Percentiles rank a stretch among this genome's conserved stretches.
phyloP scores from a whole-genome alignment of 768 basidiomycete species.

The Peribolospora baueri region DNA sequence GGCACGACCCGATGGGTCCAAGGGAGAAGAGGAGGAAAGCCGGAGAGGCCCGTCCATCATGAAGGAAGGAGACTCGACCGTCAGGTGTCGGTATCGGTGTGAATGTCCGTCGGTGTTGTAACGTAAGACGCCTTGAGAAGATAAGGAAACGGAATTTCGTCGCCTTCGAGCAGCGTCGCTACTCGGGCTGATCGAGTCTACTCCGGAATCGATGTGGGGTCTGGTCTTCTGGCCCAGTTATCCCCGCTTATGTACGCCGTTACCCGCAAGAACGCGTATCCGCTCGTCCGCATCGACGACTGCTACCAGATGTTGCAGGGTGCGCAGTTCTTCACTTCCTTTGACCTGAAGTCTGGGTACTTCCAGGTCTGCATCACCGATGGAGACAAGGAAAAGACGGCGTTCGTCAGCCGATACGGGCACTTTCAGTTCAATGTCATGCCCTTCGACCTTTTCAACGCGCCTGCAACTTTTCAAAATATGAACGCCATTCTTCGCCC shows the following conservation, averaged over 20 bases:
- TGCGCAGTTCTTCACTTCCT: slow-evolving; percentile 13
- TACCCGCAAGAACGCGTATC: slow-evolving; percentile 9
- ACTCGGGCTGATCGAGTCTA: too few species aligned
- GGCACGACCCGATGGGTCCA: too few species aligned
- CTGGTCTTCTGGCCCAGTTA: too few species aligned
- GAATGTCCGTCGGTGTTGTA: too few species aligned
- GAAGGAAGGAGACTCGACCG: too few species aligned
- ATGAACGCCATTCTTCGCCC: slow-evolving; percentile 24
- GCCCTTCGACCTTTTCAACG: slow-evolving; percentile 20
- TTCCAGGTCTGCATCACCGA: slow-evolving; percentile 24
- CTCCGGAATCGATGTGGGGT: too few species aligned
- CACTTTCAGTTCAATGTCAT: slow-evolving; percentile 25
- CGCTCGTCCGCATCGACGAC: slow-evolving; percentile 7
- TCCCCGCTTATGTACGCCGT: background rate
- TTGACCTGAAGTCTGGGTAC: slow-evolving; percentile 25
- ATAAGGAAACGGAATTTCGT: too few species aligned
- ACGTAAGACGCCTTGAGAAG: too few species aligned
- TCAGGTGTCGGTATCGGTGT: too few species aligned
- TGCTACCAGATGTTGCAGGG: slow-evolving; percentile 13
- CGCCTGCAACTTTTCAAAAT: slow-evolving; percentile 23
- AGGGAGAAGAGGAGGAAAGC: too few species aligned
- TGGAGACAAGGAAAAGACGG: slow-evolving; percentile 26
- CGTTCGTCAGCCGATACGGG: slow-evolving; percentile 22
- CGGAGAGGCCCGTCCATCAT: too few species aligned
- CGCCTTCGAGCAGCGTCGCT: too few species aligned